These are phyloP conservation scores for Parastagonospora nodorum DNA, from an alignment of 2,329 filamentous ascomycete genomes.

Conservation along the genomic window DNA sequence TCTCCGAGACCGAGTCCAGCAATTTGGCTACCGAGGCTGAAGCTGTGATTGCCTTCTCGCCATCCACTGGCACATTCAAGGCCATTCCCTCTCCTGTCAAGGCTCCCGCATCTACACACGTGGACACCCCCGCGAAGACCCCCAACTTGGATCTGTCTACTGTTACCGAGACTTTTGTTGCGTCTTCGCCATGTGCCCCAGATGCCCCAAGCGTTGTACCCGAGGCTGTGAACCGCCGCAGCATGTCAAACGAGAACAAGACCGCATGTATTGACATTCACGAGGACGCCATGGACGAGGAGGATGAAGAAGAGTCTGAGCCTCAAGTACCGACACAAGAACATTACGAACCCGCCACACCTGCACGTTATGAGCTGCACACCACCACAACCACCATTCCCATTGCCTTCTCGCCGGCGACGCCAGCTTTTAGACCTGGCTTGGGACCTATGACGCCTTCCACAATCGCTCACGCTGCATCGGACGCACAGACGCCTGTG, in stretches of 20 bases:
- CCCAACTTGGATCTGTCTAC: slow-evolving; percentile 16
- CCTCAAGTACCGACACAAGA: slow-evolving; percentile 25
- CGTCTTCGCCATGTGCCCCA: slow-evolving; percentile 30
- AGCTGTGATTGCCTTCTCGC: slow-evolving; percentile 39
- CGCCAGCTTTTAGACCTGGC: slow-evolving; percentile 37
- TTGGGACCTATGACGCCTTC: slow-evolving; percentile 37
- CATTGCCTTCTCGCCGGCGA: slow-evolving; percentile 51
- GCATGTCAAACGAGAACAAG: slow-evolving; percentile 18
- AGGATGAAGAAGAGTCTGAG: slow-evolving; percentile 37
- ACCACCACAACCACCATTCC: slow-evolving; percentile 57
- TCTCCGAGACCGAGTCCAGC: slow-evolving; percentile 1
- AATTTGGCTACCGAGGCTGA: slow-evolving; percentile 17
- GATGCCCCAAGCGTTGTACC: slow-evolving; percentile 20
- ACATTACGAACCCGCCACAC: slow-evolving; percentile 35
- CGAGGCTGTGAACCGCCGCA: neutral
- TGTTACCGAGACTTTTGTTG: slow-evolving; percentile 21
- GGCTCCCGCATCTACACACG: slow-evolving; percentile 10
- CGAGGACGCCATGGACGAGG: slow-evolving; percentile 40
- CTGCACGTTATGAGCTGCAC: slow-evolving; percentile 43
- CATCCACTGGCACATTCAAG: slow-evolving; percentile 46
- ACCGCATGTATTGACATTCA: slow-evolving; percentile 31
- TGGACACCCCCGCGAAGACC: slow-evolving; percentile 17
- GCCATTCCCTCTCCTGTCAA: slow-evolving; percentile 39
- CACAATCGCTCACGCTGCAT: slow-evolving; percentile 43
- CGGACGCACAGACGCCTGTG: slow-evolving; percentile 33